Conservation (phyloP, 306 rosid species). For the Comarum palustre region DNA sequence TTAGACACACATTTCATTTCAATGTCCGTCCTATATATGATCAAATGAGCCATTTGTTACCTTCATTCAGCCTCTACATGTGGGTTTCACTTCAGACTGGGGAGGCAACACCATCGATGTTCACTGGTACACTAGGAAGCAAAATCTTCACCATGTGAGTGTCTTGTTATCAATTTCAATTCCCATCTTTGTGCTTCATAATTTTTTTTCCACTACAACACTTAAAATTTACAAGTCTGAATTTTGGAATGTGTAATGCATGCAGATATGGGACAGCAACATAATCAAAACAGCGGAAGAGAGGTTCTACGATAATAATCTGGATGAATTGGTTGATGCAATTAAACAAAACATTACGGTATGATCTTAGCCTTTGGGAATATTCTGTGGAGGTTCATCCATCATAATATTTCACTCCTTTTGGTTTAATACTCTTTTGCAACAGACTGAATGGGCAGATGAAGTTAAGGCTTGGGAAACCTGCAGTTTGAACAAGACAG, state of each 20-base stretch:
- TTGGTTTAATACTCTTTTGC: slow-evolving; percentile 9
- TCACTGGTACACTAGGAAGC: slow-evolving; percentile 69
- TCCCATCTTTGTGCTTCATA: not conserved
- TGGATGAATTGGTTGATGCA: slow-evolving; percentile 41
- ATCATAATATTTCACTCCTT: not conserved
- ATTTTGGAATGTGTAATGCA: not conserved
- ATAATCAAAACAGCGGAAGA: slow-evolving; percentile 67
- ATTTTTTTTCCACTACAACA: not conserved
- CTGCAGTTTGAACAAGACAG: slow-evolving; percentile 40
- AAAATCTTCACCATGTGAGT: slow-evolving; percentile 84
- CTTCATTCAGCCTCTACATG: slow-evolving; percentile 70
- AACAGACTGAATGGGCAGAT: slow-evolving; percentile 67
- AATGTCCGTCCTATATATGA: not conserved
- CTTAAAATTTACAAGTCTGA: not conserved
- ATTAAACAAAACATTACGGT: slow-evolving; percentile 72
- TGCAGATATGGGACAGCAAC: slow-evolving; percentile 71
- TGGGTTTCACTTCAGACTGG: slow-evolving; percentile 64
- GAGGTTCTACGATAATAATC: slow-evolving; percentile 45
- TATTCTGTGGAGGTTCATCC: not conserved
- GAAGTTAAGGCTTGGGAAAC: slow-evolving; percentile 62
- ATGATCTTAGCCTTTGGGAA: not conserved
- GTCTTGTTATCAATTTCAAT: not conserved
- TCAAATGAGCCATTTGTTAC: not conserved
- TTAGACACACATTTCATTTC: not conserved
- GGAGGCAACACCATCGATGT: slow-evolving; percentile 67